A percentile compares a stretch with the other conserved stretches of the same genome.
Evolutionary conservation across 129 eudicot species (phyloP).

Genomic region (Artemisia annua): DNA sequence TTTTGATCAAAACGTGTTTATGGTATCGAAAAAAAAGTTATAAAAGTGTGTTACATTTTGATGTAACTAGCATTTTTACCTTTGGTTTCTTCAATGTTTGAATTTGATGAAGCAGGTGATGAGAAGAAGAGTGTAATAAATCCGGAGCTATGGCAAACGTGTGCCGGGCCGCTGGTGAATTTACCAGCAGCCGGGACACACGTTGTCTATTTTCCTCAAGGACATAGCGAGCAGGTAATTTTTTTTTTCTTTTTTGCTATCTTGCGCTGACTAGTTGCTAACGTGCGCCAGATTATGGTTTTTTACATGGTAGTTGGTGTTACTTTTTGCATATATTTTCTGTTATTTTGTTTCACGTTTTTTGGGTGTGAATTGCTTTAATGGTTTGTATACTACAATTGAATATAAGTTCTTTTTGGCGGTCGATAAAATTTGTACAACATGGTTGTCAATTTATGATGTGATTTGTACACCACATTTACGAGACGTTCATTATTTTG

Average conservation of each 20-base stretch:
- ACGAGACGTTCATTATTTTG: no score
- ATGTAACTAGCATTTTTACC: no score
- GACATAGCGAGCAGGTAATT: conserved; percentile 92
- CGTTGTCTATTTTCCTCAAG: conserved; percentile 96
- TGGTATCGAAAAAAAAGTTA: no score
- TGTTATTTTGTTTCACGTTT: not conserved
- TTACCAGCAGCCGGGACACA: conserved; percentile 95
- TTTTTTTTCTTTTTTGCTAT: not conserved
- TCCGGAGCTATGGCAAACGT: conserved; percentile 92
- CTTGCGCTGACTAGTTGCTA: conserved; percentile 8
- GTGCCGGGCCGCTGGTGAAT: conserved; percentile 96
- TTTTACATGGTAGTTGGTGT: conserved; percentile 1
- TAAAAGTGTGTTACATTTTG: no score
- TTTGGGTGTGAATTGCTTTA: not conserved
- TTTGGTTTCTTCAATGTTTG: not conserved
- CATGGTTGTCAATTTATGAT: not conserved
- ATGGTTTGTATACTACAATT: conserved; percentile 20
- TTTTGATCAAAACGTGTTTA: no score
- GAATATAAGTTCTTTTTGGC: conserved; percentile 8
- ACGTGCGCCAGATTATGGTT: conserved; percentile 35
- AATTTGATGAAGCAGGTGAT: conserved; percentile 20
- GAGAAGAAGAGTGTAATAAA: conserved; percentile 78
- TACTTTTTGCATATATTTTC: not conserved
- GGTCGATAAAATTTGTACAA: conserved; percentile 10
- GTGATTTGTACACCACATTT: no score